Evolutionary conservation across 2,329 filamentous ascomycete genomes (phyloP).

Genomic region (Colletotrichum simmondsii): DNA sequence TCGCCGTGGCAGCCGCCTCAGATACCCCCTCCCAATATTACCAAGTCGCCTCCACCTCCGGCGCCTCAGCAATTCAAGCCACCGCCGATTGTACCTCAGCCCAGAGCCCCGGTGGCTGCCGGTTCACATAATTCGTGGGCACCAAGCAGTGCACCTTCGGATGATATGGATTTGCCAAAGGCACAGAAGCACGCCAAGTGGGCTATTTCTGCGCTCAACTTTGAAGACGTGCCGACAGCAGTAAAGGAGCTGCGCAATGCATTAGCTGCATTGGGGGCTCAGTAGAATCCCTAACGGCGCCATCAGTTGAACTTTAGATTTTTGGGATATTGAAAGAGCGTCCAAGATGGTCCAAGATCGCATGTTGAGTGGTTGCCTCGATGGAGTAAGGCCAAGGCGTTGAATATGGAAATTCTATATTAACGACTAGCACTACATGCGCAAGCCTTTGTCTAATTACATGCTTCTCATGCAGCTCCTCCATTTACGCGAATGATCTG

Average conservation of each 20-base stretch:
- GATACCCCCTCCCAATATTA: background rate
- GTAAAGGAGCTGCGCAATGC: conserved; percentile 85
- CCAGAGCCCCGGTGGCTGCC: conserved; percentile 1
- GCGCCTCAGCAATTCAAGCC: conserved; percentile 38
- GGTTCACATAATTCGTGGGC: conserved; percentile 35
- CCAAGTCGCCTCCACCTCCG: conserved; percentile 31
- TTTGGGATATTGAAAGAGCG: background rate
- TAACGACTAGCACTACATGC: background rate
- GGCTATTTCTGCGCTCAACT: conserved; percentile 96
- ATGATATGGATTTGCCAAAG: conserved; percentile 71
- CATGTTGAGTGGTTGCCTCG: background rate
- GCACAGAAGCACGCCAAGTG: conserved; percentile 97
- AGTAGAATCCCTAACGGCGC: conserved; percentile 7
- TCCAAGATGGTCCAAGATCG: background rate
- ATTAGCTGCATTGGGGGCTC: conserved; percentile 74
- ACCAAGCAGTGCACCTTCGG: conserved; percentile 21
- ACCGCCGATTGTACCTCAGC: conserved; percentile 21
- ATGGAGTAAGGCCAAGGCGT: background rate
- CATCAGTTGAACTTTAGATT: background rate
- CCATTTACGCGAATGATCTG: conserved; percentile 53
- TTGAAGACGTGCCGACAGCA: conserved; percentile 93
- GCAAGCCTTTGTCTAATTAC: background rate
- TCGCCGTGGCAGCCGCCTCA: conserved; percentile 27
- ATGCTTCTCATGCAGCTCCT: conserved; percentile 38
- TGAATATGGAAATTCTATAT: background rate